Evolutionary conservation across 2,329 filamentous ascomycete genomes (phyloP), one percentile per base, ranked within the genome.

Genomic region (Diplodia intermedia): DNA sequence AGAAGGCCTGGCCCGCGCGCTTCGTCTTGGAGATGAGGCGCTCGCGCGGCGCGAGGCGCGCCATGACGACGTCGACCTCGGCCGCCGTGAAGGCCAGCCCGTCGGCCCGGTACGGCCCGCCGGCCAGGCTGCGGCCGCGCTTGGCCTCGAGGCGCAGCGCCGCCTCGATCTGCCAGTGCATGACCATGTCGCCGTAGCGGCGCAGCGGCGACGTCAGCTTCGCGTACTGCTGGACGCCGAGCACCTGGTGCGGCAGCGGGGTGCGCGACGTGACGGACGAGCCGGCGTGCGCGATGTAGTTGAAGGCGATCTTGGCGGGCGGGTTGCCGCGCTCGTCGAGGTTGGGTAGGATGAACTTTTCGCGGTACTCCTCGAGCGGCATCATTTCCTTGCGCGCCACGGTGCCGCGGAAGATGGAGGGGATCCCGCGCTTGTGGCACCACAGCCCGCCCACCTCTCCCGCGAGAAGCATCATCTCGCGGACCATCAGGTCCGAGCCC

Each of bases 111-210:
- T n/a, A n/a, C n/a, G n/a, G n/a, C n/a, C n/a, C n/a, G n/a, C n/a
- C n/a, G n/a, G n/a, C 71, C 29, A 86, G 77, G n/a, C 73, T 79
- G 23, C 76, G 75, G 15, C 82, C 82, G 4, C 80, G 79, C 36
- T 77, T 72, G 12, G 83, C 81, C 76, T 89, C 87, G 69, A 85
- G 82, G 12, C 85, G 84, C 50, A 90, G 72, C 1, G 86, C 86
- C 7, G 87, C 85, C 78, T 89, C 87, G 56, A 89, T 88, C 71
- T 90, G 88, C 82, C 88, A 90, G 73, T 89, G 87, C 12, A 82
- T 79, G 55, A 90, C 80, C 74, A 90, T 82, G 75, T 90, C 88
- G 56, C 80, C 81, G 75, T 86, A 89, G 47, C 88, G 82, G 62
- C 88, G 84, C 26, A 90, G 79, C 1, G 88, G 88, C 72, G 85